These are phyloP conservation scores for Porpolomopsis calyptriformis DNA, from an alignment of 768 basidiomycete genomes.

Conservation along the genomic window DNA sequence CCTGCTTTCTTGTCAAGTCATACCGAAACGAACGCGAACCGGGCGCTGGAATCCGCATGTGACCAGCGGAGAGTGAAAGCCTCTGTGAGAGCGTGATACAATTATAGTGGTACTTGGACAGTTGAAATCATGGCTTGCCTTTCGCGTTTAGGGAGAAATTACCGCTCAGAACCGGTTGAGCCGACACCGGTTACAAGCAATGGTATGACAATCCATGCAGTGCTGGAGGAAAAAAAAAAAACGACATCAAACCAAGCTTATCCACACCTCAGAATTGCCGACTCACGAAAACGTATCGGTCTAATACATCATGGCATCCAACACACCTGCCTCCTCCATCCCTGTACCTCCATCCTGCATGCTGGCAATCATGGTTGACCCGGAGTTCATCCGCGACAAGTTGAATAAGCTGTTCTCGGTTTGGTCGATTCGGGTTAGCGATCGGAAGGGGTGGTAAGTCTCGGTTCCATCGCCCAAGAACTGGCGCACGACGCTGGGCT, in stretches of 20 bases:
- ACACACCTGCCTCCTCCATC: conserved; percentile 7
- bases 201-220: conserved; percentile 4
- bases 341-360: conserved; percentile 3
- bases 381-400: conserved; percentile 2
- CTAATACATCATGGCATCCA: conserved; percentile 4
- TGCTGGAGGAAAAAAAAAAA: background rate
- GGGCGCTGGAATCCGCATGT: too few relatives aligned
- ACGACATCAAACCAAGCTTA: background rate
- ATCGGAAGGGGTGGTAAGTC: background rate
- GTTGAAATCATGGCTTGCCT: too few relatives aligned
- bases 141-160: too few relatives aligned
- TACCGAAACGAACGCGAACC: too few relatives aligned
- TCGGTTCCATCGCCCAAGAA: background rate
- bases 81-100: too few relatives aligned
- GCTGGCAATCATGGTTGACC: conserved; percentile 6
- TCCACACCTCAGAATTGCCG: background rate
- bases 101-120: too few relatives aligned
- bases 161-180: conserved; percentile 5
- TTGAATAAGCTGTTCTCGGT: conserved; percentile 1
- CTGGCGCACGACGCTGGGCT: background rate
- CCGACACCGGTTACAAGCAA: conserved; percentile 7
- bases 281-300: conserved; percentile 7
- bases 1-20: too few relatives aligned
- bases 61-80: too few relatives aligned
- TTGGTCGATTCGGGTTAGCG: background rate